Evolutionary conservation across 257 asterid species (phyloP), one percentile per base, ranked within the genome.

Genomic region (Primulina tabacum): DNA sequence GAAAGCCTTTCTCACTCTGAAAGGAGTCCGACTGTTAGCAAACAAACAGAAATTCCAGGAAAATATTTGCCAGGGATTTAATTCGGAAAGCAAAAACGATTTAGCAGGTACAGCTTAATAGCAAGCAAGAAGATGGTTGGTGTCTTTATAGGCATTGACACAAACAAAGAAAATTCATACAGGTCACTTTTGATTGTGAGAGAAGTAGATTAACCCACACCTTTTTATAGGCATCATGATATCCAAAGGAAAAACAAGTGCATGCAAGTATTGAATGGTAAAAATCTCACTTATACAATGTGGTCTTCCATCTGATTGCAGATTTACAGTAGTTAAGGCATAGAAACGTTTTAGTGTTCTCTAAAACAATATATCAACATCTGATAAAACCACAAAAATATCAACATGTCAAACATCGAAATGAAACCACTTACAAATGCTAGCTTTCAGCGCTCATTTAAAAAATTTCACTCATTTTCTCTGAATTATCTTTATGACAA

Each of bases 61-160:
- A 74, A 73, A 70, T 85, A 71, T 29, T 75, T 56, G 67, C 61
- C 68, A 1, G 43, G 63, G 50, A 65, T 59, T 28, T 73, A 34
- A 66, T 60, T 21, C 1, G 76, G 75, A 17, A 0, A 10, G 52
- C 17, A 40, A 40, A 40, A 40, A 10, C 52, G 17, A 34, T 6
- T 6, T 71, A 73, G 81, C 43, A 85, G 75, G 77, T 92, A 88
- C 78, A 86, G 76, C 74, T 71, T 89, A 71, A 75, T 90, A 76
- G 97, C 95, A 0, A 90, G 96, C 91, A 92, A 86, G 87, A 92
- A 88, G 84, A 89, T 92, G 98, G 98, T 90, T 29, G 98, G 98
- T 5, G 95, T 92, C 47, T 92, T 92, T 67, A 72, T n/a, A 67
- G 61, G 43, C 52, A 66, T 55, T 32, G 40, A 37, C 43, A 50